Conservation (phyloP, 192 early-diverging fungal species). For the Entomortierella lignicola region DNA sequence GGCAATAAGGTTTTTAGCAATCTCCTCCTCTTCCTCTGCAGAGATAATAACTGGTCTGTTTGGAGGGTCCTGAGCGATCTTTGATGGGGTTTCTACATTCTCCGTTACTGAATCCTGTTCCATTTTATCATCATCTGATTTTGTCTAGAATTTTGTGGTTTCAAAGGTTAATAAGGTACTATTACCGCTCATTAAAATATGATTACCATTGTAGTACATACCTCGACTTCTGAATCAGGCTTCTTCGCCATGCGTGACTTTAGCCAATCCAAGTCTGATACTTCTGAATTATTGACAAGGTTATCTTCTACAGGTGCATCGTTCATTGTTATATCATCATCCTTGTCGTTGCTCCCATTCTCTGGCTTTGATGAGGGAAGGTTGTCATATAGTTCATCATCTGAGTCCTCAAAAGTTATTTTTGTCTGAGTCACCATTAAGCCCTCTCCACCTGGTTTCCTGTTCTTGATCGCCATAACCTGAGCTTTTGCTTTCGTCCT, state of each 20-base stretch:
- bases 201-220: slow-evolving; percentile 9
- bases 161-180: neutral
- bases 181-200: too few relatives aligned
- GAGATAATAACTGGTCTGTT: slow-evolving; percentile 53
- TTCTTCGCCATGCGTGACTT: slow-evolving; percentile 72
- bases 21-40: slow-evolving; percentile 53
- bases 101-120: slow-evolving; percentile 17
- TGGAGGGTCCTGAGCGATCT: slow-evolving; percentile 41
- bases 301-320: slow-evolving; percentile 60
- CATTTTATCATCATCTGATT: slow-evolving; percentile 20
- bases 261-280: slow-evolving; percentile 77
- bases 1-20: slow-evolving; percentile 76
- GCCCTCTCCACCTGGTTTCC: slow-evolving; percentile 72
- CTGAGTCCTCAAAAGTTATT: slow-evolving; percentile 73
- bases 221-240: slow-evolving; percentile 1
- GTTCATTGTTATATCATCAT: slow-evolving; percentile 57
- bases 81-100: slow-evolving; percentile 20
- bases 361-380: slow-evolving; percentile 63
- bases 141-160: slow-evolving; percentile 5
- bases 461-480: slow-evolving; percentile 60
- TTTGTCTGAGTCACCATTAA: slow-evolving; percentile 69
- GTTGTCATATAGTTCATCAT: slow-evolving; percentile 83
- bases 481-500: slow-evolving; percentile 52
- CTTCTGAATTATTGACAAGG: slow-evolving; percentile 43
- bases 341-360: slow-evolving; percentile 40